These are phyloP conservation scores for Penicillium hesseltinei DNA, from an alignment of 2,329 filamentous ascomycete species.

Conservation along the genomic window DNA sequence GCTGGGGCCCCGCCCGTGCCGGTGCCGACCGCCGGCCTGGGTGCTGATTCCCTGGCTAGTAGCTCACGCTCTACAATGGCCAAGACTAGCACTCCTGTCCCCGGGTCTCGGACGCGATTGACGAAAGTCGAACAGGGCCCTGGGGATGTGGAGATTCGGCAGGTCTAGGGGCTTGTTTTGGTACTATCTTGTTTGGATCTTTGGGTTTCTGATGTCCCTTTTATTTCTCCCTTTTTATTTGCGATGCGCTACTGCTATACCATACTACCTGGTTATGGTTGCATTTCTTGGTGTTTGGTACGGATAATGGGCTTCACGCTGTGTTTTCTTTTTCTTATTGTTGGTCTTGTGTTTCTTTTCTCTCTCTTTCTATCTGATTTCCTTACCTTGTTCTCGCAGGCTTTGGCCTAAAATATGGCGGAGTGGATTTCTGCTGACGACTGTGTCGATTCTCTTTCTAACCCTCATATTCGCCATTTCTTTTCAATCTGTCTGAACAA, in stretches of 20 bases:
- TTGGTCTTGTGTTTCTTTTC: not conserved
- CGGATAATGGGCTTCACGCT: not conserved
- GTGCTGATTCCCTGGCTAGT: conserved; percentile 25
- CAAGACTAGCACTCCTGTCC: conserved; percentile 7
- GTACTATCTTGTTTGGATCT: not conserved
- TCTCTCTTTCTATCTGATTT: not conserved
- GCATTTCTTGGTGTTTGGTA: conserved; percentile 6
- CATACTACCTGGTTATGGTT: conserved; percentile 3
- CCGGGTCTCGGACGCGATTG: conserved; percentile 21
- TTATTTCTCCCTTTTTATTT: not conserved
- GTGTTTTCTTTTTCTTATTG: not conserved
- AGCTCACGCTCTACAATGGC: conserved; percentile 31
- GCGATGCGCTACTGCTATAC: not conserved
- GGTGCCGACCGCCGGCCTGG: conserved; percentile 14
- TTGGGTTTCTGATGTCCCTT: not conserved
- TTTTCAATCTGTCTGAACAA: not conserved
- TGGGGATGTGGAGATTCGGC: conserved; percentile 27
- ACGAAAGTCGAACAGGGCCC: conserved; percentile 20
- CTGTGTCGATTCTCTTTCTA: not conserved
- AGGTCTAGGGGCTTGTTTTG: conserved; percentile 19
- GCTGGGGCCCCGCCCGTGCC: conserved; percentile 14
- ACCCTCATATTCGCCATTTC: not conserved
- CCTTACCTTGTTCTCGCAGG: not conserved
- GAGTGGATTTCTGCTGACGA: not conserved
- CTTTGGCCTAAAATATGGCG: not conserved